Percentiles rank a stretch among this genome's conserved stretches.
phyloP scores from a whole-genome alignment of 176 grass and related monocot genomes.

The Aegilops speltoides region DNA sequence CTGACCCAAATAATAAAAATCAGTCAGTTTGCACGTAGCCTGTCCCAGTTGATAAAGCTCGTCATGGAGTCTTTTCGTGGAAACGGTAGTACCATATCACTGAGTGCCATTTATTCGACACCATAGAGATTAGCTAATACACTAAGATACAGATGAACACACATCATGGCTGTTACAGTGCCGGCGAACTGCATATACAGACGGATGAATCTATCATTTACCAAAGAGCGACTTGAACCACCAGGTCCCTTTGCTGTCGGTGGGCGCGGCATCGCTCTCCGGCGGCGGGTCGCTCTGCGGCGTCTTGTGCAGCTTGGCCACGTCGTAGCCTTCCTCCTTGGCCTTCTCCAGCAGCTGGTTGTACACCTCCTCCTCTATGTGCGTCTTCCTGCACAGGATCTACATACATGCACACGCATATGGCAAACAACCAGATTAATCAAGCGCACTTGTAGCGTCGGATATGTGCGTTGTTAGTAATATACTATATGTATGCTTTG shows the following conservation, averaged over 20 bases:
- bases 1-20: too few relatives aligned
- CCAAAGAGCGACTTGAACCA: constrained; percentile 75
- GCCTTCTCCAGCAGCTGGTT: constrained; percentile 58
- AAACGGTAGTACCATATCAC: background rate
- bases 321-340: constrained; percentile 51
- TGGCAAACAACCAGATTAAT: background rate
- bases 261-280: constrained; percentile 44
- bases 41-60: too few relatives aligned
- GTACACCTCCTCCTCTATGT: constrained; percentile 72
- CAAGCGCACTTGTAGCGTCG: background rate
- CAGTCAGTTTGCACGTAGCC: too few relatives aligned
- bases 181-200: background rate
- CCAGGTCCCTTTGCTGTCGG: constrained; percentile 53
- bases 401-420: background rate
- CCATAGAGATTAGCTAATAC: background rate
- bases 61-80: background rate
- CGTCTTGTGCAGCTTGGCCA: constrained; percentile 49
- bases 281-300: constrained; percentile 67
- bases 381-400: constrained; percentile 58
- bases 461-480: background rate
- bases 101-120: background rate
- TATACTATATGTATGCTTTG: background rate
- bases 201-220: constrained; percentile 41
- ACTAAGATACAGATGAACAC: background rate
- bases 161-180: background rate